Base-by-base conservation (phyloP, 2,329 filamentous ascomycete species). In the Coleophoma crateriformis region DNA sequence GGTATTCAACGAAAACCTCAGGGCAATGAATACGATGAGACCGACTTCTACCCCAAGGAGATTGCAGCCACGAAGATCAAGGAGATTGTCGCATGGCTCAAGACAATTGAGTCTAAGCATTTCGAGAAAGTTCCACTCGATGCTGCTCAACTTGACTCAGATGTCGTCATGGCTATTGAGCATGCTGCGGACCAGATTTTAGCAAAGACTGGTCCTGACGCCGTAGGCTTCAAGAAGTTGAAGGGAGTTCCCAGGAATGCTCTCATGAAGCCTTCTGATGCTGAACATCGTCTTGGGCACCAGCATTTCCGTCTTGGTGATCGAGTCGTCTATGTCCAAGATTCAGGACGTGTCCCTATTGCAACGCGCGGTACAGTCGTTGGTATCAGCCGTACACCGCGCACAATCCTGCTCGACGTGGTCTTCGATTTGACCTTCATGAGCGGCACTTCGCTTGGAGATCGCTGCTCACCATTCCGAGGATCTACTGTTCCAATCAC, bases 61-160 rank as follows among this genome's bases (percentile, higher is more conserved):
- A 74, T 83, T 43, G 92, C 91, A 3, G 84, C 84, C 46, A 69
- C 79, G 44, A 89, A 89, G 64, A 86, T 99, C 64, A 96, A 96
- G 72, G 94, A 97, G 66, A 96, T 99, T 54, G 87, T 84, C 22
- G 82, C 85, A 33, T 99, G 92, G 92, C 77, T 99, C 46, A 99
- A 97, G 73, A 84, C 84, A 39, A 81, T 95, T 43, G 88, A 96
- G 67, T 88, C 88, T 1, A 95, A 90, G 77, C 88, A 85, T 58
- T 95, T 99, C 58, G 92, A 97, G 68, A 85, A 85, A 56, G 94
- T 99, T n/a, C 92, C 94, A 19, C 79, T 99, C 13, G 94, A 99
- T 61, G 94, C 94, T 1, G 89, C 96, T 66, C 95, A 99, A 67
- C 83, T 99, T 4, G 94, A 99, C 67, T 96, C 90, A 0, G 87